These are phyloP conservation scores for Aureobasidium sp. DNA, from an alignment of 2,329 filamentous ascomycete genomes.

Conservation along the genomic window DNA sequence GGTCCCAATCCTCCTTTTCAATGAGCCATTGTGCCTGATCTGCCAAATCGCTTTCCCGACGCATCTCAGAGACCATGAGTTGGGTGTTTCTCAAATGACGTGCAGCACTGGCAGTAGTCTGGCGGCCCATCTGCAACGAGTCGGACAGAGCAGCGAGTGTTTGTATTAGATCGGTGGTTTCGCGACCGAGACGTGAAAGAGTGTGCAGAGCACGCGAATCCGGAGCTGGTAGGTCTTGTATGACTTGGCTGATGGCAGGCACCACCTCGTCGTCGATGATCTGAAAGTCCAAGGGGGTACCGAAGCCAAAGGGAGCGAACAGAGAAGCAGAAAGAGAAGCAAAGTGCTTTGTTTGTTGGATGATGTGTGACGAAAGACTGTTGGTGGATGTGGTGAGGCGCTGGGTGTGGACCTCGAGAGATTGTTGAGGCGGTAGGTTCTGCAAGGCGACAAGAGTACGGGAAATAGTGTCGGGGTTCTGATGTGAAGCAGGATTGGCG, in stretches of 20 bases:
- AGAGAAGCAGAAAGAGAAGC: constrained; percentile 64
- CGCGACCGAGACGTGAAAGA: constrained; percentile 56
- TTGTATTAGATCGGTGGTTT: constrained; percentile 62
- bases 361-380: constrained; percentile 58
- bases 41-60: constrained; percentile 68
- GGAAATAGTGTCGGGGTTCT: constrained; percentile 25
- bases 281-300: constrained; percentile 54
- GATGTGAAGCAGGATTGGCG: constrained; percentile 20
- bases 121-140: constrained; percentile 86
- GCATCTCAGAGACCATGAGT: constrained; percentile 78
- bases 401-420: constrained; percentile 25
- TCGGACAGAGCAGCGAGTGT: constrained; percentile 82
- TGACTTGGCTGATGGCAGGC: constrained; percentile 56
- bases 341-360: constrained; percentile 65
- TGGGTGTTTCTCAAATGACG: constrained; percentile 71
- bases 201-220: constrained; percentile 56
- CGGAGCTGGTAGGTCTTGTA: constrained; percentile 58
- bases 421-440: constrained; percentile 27
- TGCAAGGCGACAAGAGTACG: constrained; percentile 25
- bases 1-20: constrained; percentile 74
- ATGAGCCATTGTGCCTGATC: constrained; percentile 81
- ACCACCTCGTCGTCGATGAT: constrained; percentile 56
- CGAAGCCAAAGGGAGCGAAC: constrained; percentile 57
- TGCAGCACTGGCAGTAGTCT: constrained; percentile 73
- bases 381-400: constrained; percentile 28